Evolutionary conservation across 495 filamentous ascomycete species (phyloP), one percentile per base, ranked within the genome.

Genomic region (Aspergillus haitiensis): DNA sequence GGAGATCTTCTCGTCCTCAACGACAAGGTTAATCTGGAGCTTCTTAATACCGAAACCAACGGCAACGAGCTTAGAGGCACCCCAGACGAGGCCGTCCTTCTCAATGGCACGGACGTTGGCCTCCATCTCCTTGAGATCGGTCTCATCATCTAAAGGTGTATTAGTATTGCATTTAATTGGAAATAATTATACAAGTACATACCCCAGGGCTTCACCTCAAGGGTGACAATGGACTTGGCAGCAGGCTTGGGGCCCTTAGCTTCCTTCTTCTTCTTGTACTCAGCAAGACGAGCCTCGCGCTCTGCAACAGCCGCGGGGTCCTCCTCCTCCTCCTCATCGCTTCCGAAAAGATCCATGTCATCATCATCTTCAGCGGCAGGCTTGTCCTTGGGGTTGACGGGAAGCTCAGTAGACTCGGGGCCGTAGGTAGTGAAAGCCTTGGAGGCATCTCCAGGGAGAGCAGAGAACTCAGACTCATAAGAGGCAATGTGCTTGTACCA

Each of bases 201-300:
- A 96, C 95, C 94, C 94, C 94, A 98, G 60, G 94, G 95, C 85
- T 98, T 98, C 59, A 98, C 91, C 67, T 97, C 93, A 61, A 98
- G 64, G 46, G 91, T 98, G 67, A 98, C 93, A 53, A 97, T 77
- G 40, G 92, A 96, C 86, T 98, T 98, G 66, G 94, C 94, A 56
- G 85, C 87, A 65, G 85, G 81, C 89, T 97, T 97, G 66, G 82
- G 75, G 21, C 21, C 21, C 84, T 96, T 96, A 71, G 78, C 82
- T 69, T 87, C 92, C 89, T 98, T 98, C 87, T 98, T 98, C 80
- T 90, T 89, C 78, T 86, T 87, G 85, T 98, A 98, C 71, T 92
- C 95, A 52, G 84, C 93, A 56, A 98, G 82, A 69, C 91, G 86
- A 79, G 89, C 87, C 75, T 93, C 91, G 71, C 90, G 91, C 72